Base-by-base conservation (phyloP, 768 basidiomycete species). In the Lactarius akahatsu region DNA sequence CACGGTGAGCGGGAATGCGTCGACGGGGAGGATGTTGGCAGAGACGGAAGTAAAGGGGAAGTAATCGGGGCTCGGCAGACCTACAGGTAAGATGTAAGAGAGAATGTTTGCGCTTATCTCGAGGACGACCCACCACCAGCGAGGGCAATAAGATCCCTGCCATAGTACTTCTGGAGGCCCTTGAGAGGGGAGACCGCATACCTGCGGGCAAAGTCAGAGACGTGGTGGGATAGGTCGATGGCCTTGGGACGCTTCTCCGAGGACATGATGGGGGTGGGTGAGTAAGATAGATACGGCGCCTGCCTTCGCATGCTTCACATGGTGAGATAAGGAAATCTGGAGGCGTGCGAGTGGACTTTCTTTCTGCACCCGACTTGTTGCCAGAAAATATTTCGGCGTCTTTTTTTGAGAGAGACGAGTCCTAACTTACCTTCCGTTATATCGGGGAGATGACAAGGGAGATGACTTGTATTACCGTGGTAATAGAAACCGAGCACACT, bases 221-320 rank as follows among this genome's bases (percentile, higher is more conserved):
- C 76, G 73, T 92, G 91, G 72, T 91, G 88, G 26, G 85, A 86
- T 55, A 91, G 78, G 76, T 92, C 89, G 64, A 89, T 77, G 1
- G 88, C 81, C 50, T 84, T 80, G 59, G 72, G 70, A 16, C 65
- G 73, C 69, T 80, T 79, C 71, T 80, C 79, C 18, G 66, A 69
- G 38, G 66, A 70, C 75, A 78, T 77, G 18, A 38, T 41, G 59
- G 57, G 4, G 41, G 57, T 32, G 6, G 64, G 30, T 56, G 32
- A 45, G 8, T 0, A 10, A 43, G 34, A n/a, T 36, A 15, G 7
- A 15, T 36, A 26, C 54, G 5, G 8, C 11, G 13, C 6, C 13
- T 34, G 32, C 1, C 0, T 28, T 3, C 7, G 20, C 26, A 10
- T 3, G 15, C 0, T 28, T 3, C 7, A 32, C 26, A 10, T 3